Base-by-base conservation (phyloP, 2,329 filamentous ascomycete genomes). In the Chaetomium sp. region DNA sequence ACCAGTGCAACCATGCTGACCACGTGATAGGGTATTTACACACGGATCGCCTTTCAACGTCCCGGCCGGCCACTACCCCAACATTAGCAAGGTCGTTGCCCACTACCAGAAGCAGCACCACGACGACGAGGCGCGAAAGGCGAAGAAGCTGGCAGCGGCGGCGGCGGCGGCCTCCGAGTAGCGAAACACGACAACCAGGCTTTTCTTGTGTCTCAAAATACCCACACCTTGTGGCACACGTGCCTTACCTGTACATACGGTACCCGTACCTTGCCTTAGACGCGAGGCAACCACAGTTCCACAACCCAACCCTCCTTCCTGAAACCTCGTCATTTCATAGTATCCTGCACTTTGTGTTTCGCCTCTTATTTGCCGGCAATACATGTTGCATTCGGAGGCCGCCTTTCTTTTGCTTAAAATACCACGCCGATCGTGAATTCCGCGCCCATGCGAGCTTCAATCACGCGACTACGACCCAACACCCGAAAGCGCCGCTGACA, bases 41-140 rank as follows among this genome's bases (percentile, higher is more conserved):
- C 77, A 79, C n/a, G 80, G 83, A 66, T 80, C 81, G 23, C 78
- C 79, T 23, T 79, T 79, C 73, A 85, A 84, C 74, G 78, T 87
- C 21, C 82, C 82, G 29, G 84, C 85, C 31, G 85, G 85, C 49
- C 82, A 84, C 70, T 77, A 79, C 67, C 74, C 78, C 69, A 84
- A 84, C 74, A 74, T 87, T 55, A 83, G 85, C 73, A 77, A 84
- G 70, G 79, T 86, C 31, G 79, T 85, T 19, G 83, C 82, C 73
- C 85, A 87, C 76, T 87, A 85, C 78, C 78, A 78, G 71, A 78
- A 83, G 74, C 76, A 83, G 76, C 80, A 86, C 69, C 71, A 82
- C 62, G 80, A 81, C 64, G 82, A 85, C 65, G 84, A 86, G 75
- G 84, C 82, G 70, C 78, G 81, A 69, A 87, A 87, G 76, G 77